phyloP scores from a whole-genome alignment of 176 grass and related monocot species.

The Oropetium thomaeum region DNA sequence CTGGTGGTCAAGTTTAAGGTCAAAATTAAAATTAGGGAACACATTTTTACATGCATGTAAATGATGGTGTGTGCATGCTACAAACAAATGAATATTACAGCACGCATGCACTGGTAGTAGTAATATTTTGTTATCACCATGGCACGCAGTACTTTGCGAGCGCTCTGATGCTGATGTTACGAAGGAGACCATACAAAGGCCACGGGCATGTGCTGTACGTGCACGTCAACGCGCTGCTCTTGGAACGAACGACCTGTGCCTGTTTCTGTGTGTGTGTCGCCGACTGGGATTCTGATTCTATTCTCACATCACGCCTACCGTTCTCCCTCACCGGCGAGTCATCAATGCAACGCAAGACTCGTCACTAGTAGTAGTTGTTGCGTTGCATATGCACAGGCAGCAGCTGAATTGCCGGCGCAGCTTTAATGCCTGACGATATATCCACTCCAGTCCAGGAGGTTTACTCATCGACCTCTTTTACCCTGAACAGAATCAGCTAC shows the following conservation, averaged over 20 bases:
- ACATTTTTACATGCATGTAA: no score
- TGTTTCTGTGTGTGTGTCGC: not conserved
- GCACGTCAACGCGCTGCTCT: not conserved
- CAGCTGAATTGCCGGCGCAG: slow-evolving; percentile 1
- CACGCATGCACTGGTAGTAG: no score
- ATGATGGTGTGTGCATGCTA: no score
- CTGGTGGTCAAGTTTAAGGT: no score
- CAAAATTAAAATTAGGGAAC: no score
- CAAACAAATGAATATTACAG: no score
- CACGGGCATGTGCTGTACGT: not conserved
- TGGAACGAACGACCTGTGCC: not conserved
- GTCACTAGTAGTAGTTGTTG: no score
- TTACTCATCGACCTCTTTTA: not conserved
- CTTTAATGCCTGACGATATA: not conserved
- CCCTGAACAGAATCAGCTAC: not conserved
- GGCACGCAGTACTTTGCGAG: no score
- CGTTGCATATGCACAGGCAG: not conserved
- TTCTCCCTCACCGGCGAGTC: not conserved
- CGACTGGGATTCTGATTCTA: not conserved
- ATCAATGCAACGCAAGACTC: no score
- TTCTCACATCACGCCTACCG: not conserved
- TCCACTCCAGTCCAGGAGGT: not conserved
- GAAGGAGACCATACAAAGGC: no score
- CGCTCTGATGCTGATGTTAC: no score
- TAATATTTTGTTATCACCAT: no score